These are phyloP conservation scores for Halenospora varia DNA, from an alignment of 495 filamentous ascomycete species.

Conservation along the genomic window DNA sequence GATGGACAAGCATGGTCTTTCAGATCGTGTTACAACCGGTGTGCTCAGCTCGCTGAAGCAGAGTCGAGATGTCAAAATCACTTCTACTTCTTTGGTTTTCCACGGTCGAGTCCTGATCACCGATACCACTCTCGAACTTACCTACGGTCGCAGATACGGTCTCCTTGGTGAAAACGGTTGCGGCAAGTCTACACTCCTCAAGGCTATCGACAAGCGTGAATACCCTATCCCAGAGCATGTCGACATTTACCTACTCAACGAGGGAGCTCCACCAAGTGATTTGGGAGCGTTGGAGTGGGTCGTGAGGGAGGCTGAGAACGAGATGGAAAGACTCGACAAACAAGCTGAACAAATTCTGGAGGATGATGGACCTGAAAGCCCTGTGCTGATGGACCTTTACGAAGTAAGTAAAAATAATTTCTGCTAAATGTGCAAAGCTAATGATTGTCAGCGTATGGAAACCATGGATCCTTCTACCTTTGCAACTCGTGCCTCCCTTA, in stretches of 20 bases:
- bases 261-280: constrained; percentile 88
- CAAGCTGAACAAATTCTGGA: constrained; percentile 88
- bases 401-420: constrained; percentile 56
- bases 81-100: constrained; percentile 89
- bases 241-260: constrained; percentile 98
- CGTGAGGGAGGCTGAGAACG: constrained; percentile 89
- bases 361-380: constrained; percentile 83
- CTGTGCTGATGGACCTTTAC: constrained; percentile 90
- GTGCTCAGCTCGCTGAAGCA: constrained; percentile 80
- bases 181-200: constrained; percentile 94
- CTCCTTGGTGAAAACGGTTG: constrained; percentile 98
- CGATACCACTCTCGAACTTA: constrained; percentile 90
- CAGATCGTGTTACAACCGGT: constrained; percentile 97
- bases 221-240: constrained; percentile 94
- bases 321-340: constrained; percentile 84
- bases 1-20: constrained; percentile 93
- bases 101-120: constrained; percentile 94
- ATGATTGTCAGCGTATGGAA: constrained; percentile 77
- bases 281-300: constrained; percentile 96
- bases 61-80: constrained; percentile 94
- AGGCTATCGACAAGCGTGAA: constrained; percentile 89
- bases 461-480: constrained; percentile 99
- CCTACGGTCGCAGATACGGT: constrained; percentile 89
- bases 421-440: constrained; percentile 22
- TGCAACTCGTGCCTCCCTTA: constrained; percentile 89